A percentile compares a stretch with the other conserved stretches of the same genome.
Conservation (phyloP, 2,329 filamentous ascomycete genomes). For the Verticillium albo-atrum region DNA sequence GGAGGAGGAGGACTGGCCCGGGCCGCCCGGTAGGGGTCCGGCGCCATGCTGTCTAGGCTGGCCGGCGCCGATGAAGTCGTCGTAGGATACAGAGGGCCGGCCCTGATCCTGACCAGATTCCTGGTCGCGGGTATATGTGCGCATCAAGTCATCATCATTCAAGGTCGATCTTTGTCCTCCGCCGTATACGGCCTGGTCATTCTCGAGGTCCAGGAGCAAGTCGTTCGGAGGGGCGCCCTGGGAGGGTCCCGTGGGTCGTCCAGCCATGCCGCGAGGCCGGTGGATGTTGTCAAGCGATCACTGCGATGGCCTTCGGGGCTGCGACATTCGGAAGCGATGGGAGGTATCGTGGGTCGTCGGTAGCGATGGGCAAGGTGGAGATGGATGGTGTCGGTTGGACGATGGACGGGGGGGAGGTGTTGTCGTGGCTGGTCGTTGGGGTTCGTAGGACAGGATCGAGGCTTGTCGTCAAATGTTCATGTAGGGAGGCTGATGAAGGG, state of each 20-base stretch:
- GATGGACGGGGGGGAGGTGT: background rate
- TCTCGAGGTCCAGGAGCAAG: constrained; percentile 71
- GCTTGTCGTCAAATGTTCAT: background rate
- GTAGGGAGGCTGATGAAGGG: background rate
- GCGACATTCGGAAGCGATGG: constrained; percentile 25
- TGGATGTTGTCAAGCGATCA: constrained; percentile 16
- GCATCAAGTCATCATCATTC: constrained; percentile 75
- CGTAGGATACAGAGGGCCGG: constrained; percentile 87
- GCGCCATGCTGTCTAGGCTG: constrained; percentile 44
- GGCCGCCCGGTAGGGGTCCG: constrained; percentile 29
- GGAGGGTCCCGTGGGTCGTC: constrained; percentile 45
- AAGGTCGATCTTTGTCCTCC: constrained; percentile 72
- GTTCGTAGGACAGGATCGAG: background rate
- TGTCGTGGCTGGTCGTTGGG: background rate
- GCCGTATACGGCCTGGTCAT: constrained; percentile 67
- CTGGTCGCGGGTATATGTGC: constrained; percentile 67
- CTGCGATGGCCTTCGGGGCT: constrained; percentile 17
- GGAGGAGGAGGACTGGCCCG: constrained; percentile 10
- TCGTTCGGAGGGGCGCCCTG: constrained; percentile 48
- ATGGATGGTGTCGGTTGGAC: background rate
- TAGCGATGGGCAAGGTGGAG: constrained; percentile 13
- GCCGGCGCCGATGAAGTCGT: constrained; percentile 80
- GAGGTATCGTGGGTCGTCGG: background rate
- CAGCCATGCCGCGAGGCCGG: constrained; percentile 55
- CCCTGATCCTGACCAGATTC: constrained; percentile 44